These are phyloP conservation scores for Elasticomyces elasticus DNA, from an alignment of 495 filamentous ascomycete genomes.

Conservation along the genomic window DNA sequence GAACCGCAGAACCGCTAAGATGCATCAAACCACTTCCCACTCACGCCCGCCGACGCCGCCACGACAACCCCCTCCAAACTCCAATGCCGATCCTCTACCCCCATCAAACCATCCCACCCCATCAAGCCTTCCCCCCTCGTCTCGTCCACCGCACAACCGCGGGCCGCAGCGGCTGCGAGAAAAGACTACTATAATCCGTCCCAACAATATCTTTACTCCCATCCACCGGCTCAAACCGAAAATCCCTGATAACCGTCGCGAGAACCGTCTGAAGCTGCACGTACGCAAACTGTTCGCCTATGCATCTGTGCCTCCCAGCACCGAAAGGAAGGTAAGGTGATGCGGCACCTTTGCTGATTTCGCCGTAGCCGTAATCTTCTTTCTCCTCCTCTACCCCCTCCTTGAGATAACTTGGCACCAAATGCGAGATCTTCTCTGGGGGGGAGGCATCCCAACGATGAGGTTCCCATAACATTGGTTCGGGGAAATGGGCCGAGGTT, in stretches of 20 bases:
- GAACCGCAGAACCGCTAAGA: too few relatives aligned
- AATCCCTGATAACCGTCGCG: slow-evolving; percentile 63
- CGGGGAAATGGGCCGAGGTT: slow-evolving; percentile 64
- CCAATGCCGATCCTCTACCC: neutral
- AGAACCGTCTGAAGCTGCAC: slow-evolving; percentile 79
- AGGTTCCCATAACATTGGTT: slow-evolving; percentile 74
- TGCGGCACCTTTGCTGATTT: slow-evolving; percentile 73
- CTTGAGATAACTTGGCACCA: slow-evolving; percentile 21
- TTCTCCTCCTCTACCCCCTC: slow-evolving; percentile 53
- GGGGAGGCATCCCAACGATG: slow-evolving; percentile 65
- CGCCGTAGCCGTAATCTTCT: slow-evolving; percentile 88
- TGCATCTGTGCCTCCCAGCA: slow-evolving; percentile 85
- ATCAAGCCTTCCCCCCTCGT: too few relatives aligned
- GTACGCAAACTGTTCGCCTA: slow-evolving; percentile 95
- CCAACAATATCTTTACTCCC: slow-evolving; percentile 51
- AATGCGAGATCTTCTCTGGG: slow-evolving; percentile 28
- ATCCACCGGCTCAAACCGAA: slow-evolving; percentile 64
- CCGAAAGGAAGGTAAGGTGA: slow-evolving; percentile 93
- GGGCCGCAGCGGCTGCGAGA: slow-evolving; percentile 22
- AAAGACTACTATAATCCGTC: slow-evolving; percentile 63
- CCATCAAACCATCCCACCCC: slow-evolving; percentile 10
- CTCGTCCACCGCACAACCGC: slow-evolving; percentile 27
- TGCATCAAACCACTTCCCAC: too few relatives aligned
- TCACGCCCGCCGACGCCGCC: too few relatives aligned
- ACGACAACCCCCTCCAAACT: neutral